Evolutionary conservation across 2,329 filamentous ascomycete species (phyloP).

Genomic region (Annulohypoxylon truncatum): DNA sequence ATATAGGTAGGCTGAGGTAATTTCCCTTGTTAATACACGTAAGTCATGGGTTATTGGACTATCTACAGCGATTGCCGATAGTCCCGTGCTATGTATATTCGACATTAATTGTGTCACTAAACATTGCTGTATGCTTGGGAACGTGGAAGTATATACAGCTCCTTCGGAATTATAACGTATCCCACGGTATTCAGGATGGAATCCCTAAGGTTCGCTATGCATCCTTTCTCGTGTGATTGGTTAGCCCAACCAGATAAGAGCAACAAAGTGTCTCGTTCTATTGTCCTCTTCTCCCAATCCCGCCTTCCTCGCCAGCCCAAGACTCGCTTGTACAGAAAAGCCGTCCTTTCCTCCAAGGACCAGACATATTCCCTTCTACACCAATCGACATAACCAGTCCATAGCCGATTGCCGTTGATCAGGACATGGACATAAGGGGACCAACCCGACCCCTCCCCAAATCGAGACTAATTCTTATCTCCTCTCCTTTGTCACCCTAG

Average conservation of each 20-base stretch:
- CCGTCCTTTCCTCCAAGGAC: background rate
- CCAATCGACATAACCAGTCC: background rate
- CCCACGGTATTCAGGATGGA: no score
- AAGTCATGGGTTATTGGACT: no score
- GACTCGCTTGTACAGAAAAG: background rate
- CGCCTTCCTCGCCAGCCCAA: background rate
- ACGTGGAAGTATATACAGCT: no score
- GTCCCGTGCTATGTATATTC: no score
- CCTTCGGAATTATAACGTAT: no score
- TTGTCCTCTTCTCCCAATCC: background rate
- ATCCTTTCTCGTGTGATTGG: background rate
- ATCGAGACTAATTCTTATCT: background rate
- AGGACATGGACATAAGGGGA: background rate
- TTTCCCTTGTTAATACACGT: no score
- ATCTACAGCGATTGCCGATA: no score
- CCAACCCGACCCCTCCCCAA: no score
- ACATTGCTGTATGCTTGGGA: no score
- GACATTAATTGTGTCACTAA: no score
- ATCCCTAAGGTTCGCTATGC: no score
- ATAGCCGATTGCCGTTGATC: background rate
- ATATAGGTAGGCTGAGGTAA: no score
- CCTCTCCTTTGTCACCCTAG: conserved; percentile 50
- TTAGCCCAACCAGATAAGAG: background rate
- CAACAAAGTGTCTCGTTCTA: background rate
- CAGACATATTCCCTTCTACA: background rate